Evolutionary conservation across 2,329 filamentous ascomycete species (phyloP).

Genomic region (Aspergillus novofumigatus): DNA sequence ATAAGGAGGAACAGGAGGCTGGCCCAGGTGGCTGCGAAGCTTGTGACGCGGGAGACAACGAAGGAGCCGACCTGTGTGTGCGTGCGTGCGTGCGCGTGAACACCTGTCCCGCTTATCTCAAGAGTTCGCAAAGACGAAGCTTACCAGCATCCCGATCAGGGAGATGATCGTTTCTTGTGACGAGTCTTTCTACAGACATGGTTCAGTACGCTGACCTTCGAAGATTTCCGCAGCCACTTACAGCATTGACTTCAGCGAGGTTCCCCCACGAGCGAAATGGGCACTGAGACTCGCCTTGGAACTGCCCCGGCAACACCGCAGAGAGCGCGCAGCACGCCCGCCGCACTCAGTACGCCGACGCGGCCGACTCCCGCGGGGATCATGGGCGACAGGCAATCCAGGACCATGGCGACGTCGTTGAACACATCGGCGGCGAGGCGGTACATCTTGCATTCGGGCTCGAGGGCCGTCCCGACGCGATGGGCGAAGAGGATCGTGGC

Average conservation of each 20-base stretch:
- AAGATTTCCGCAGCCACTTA: conserved; percentile 35
- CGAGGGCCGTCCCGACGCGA: conserved; percentile 72
- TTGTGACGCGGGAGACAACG: conserved; percentile 71
- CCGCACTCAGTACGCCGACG: conserved; percentile 55
- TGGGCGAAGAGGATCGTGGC: conserved; percentile 86
- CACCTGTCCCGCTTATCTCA: neutral
- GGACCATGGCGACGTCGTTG: conserved; percentile 79
- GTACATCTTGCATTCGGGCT: conserved; percentile 88
- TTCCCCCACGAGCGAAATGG: conserved; percentile 89
- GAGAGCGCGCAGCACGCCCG: conserved; percentile 61
- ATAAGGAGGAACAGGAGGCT: conserved; percentile 68
- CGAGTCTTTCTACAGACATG: conserved; percentile 64
- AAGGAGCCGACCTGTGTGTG: conserved; percentile 62
- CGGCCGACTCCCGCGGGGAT: conserved; percentile 56
- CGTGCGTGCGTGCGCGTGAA: conserved; percentile 3
- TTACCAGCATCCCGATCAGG: conserved; percentile 74
- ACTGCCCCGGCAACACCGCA: conserved; percentile 90
- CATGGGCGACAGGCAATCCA: conserved; percentile 77
- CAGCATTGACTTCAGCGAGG: conserved; percentile 85
- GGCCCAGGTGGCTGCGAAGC: conserved; percentile 67
- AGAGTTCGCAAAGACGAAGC: conserved; percentile 12
- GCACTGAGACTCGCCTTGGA: conserved; percentile 87
- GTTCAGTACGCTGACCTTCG: conserved; percentile 1
- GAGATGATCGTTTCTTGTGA: conserved; percentile 94
- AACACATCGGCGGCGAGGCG: conserved; percentile 82